Conservation (phyloP, 805 yeast species). For the Metschnikowia gelsemii region DNA sequence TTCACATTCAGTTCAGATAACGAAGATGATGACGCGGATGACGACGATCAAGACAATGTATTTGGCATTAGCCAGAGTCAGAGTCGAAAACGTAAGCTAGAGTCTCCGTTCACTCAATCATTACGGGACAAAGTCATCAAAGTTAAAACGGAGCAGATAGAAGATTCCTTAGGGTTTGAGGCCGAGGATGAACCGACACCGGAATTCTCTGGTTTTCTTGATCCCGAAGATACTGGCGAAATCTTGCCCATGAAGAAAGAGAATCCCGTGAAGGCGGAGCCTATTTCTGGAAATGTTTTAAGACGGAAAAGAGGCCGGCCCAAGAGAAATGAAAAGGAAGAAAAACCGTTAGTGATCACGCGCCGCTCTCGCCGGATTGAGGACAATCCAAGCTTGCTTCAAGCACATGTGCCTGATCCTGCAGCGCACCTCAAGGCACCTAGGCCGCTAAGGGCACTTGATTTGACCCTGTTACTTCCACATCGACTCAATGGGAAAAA, state of each 20-base stretch:
- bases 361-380: conserved; percentile 18
- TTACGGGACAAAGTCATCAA: too few species aligned
- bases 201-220: neutral
- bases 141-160: too few species aligned
- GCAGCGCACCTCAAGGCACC: conserved; percentile 1
- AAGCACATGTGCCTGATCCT: conserved; percentile 8
- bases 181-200: conserved; percentile 1
- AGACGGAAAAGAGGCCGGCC: conserved; percentile 22
- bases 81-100: too few species aligned
- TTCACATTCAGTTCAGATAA: conserved; percentile 18
- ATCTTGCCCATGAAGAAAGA: neutral
- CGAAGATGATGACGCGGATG: conserved; percentile 16
- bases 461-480: conserved; percentile 12
- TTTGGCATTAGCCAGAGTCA: too few species aligned
- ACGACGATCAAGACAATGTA: too few species aligned
- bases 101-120: too few species aligned
- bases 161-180: neutral
- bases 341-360: conserved; percentile 13
- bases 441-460: conserved; percentile 15
- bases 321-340: conserved; percentile 14
- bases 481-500: conserved; percentile 1
- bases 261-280: neutral
- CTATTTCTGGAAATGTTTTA: neutral
- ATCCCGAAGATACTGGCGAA: neutral
- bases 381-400: conserved; percentile 17